Base-by-base conservation (phyloP, 352 stramenopile genomes). In the Globisporangium radiosum region DNA sequence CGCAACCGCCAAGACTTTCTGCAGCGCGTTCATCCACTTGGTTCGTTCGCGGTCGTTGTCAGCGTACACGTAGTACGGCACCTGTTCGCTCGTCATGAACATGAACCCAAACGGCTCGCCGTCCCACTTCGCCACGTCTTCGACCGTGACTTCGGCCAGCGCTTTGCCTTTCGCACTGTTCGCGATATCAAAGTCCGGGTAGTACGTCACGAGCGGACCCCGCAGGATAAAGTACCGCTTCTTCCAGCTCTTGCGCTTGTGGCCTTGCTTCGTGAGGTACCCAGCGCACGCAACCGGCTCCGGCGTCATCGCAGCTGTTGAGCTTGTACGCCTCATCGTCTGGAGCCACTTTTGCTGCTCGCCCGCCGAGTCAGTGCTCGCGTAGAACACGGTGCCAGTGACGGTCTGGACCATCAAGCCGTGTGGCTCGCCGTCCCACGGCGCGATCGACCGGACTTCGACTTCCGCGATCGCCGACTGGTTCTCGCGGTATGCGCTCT, bases 211-310 rank as follows among this genome's bases (percentile, higher is more conserved):
- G 7, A 73, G 63, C 49, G 71, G 79, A 38, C 87, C 87, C 38
- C 87, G 87, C 42, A 95, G 59, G 55, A 94, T 89, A 54, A 95
- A 95, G 62, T 94, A 95, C 0, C 87, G 82, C 60, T 94, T 95
- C 64, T 94, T 95, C 87, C 87, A 95, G 63, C 85, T 95, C 68
- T 95, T 95, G 1, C 87, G 82, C 64, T 94, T 95, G 67, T 95
- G 87, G 33, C 87, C 87, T 71, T 95, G 87, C 63, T 95, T 95
- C 33, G 85, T 94, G 19, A 95, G 64, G 66, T 93, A 95, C 42
- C 87, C 87, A 7, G 84, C 85, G 62, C 86, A 95, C 5, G 79
- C 69, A 7, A 95, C 81, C 0, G 86, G 86, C 54, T 92, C 81
- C 0, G 83, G 85, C 7, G 91, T 64, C 7, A 8, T 13, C 36